Conservation (phyloP, 768 basidiomycete species). For the Lentinula lateritia region DNA sequence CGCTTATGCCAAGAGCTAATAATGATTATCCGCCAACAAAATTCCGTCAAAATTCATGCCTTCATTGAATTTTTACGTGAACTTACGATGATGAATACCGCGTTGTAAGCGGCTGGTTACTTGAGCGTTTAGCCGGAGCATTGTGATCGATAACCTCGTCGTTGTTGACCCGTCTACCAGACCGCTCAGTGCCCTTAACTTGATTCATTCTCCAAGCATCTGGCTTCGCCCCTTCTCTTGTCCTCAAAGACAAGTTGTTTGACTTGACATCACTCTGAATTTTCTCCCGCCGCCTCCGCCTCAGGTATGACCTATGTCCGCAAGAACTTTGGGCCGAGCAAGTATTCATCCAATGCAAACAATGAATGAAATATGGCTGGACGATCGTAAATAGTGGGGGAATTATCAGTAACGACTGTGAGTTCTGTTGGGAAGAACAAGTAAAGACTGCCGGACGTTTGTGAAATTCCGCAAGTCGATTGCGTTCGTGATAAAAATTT, state of each 20-base stretch:
- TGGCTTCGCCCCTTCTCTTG: neutral
- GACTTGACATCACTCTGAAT: neutral
- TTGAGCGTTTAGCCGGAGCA: neutral
- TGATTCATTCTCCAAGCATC: neutral
- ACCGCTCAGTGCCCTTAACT: neutral
- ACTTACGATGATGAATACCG: neutral
- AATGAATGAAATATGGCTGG: neutral
- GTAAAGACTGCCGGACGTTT: constrained; percentile 2
- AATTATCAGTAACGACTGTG: neutral
- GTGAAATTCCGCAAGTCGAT: neutral
- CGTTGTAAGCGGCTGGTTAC: neutral
- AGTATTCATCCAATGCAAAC: neutral
- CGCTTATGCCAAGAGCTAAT: neutral
- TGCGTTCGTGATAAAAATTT: neutral
- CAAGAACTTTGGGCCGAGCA: neutral
- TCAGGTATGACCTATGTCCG: neutral
- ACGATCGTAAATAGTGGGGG: neutral
- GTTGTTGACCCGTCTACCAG: neutral
- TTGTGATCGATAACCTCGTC: neutral
- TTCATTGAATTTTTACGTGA: neutral
- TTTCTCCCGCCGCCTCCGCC: neutral
- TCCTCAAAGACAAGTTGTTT: neutral
- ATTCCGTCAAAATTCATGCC: neutral
- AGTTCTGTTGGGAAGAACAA: neutral
- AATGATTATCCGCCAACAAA: neutral